Conservation (phyloP, 2,329 filamentous ascomycete genomes). For the Pyrenochaeta sp. region DNA sequence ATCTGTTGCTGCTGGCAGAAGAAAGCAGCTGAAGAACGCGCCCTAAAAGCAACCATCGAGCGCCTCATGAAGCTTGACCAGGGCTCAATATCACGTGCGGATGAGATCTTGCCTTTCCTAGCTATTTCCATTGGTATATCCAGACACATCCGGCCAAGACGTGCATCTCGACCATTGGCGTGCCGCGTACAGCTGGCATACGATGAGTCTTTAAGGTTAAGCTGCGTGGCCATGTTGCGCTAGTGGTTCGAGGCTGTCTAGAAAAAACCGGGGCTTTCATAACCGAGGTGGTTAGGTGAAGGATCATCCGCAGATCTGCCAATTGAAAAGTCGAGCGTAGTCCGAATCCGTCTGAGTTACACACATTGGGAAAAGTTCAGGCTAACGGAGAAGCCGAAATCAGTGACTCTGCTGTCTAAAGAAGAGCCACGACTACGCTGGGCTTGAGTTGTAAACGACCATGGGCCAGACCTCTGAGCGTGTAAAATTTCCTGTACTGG, state of each 20-base stretch:
- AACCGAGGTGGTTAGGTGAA: not conserved
- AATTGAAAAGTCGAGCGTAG: not conserved
- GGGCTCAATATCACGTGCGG: not conserved
- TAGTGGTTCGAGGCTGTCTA: too few species aligned
- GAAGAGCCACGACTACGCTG: not conserved
- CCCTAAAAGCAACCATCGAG: not conserved
- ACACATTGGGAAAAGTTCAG: not conserved
- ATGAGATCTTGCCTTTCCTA: not conserved
- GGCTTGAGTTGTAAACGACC: not conserved
- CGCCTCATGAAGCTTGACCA: not conserved
- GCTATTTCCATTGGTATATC: not conserved
- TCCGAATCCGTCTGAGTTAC: not conserved
- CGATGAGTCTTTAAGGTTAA: too few species aligned
- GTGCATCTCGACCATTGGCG: not conserved
- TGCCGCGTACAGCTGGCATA: not conserved
- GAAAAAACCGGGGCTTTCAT: not conserved
- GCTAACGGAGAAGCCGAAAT: not conserved
- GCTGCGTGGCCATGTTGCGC: too few species aligned
- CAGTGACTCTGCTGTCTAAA: not conserved
- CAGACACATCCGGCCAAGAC: not conserved
- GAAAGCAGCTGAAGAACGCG: not conserved
- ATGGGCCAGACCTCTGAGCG: too few species aligned
- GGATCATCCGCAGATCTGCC: not conserved
- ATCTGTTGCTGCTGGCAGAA: not conserved
- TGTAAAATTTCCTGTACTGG: not conserved